Evolutionary conservation across 257 asterid species (phyloP).

Genomic region (Galeopsis tetrahit): DNA sequence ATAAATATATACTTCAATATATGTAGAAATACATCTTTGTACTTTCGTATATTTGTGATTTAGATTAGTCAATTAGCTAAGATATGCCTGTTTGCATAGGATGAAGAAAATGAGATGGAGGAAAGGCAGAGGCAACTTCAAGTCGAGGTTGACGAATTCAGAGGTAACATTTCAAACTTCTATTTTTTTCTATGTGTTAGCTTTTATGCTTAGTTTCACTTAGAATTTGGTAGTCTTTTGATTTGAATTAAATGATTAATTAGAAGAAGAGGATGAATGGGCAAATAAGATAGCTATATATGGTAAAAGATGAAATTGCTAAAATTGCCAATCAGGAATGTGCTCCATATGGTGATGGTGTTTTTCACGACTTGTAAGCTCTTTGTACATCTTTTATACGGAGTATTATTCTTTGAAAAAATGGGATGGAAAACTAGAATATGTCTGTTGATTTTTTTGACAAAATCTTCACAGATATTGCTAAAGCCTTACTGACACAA

Average conservation of each 20-base stretch:
- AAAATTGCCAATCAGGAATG: constrained; percentile 39
- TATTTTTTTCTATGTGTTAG: constrained; percentile 9
- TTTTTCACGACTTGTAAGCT: too few species aligned
- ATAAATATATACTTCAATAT: too few species aligned
- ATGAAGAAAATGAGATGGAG: constrained; percentile 80
- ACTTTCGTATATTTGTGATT: background rate
- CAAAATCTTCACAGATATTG: constrained; percentile 13
- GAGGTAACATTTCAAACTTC: constrained; percentile 53
- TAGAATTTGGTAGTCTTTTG: constrained; percentile 30
- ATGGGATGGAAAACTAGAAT: too few species aligned
- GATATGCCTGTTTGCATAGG: constrained; percentile 55
- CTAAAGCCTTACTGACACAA: constrained; percentile 21
- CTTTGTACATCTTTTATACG: too few species aligned
- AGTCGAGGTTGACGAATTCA: constrained; percentile 53
- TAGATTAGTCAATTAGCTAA: constrained; percentile 18
- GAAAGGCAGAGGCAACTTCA: constrained; percentile 64
- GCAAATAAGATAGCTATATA: constrained; percentile 35
- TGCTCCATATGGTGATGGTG: too few species aligned
- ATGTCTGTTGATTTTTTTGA: too few species aligned
- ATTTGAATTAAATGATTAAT: constrained; percentile 35
- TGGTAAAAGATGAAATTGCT: constrained; percentile 50
- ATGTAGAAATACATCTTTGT: too few species aligned
- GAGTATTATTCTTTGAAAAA: too few species aligned
- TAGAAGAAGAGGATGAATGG: constrained; percentile 72
- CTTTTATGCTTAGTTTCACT: constrained; percentile 13